These are phyloP conservation scores for Neofusicoccum parvum DNA, from an alignment of 2,329 filamentous ascomycete genomes.

Conservation along the genomic window DNA sequence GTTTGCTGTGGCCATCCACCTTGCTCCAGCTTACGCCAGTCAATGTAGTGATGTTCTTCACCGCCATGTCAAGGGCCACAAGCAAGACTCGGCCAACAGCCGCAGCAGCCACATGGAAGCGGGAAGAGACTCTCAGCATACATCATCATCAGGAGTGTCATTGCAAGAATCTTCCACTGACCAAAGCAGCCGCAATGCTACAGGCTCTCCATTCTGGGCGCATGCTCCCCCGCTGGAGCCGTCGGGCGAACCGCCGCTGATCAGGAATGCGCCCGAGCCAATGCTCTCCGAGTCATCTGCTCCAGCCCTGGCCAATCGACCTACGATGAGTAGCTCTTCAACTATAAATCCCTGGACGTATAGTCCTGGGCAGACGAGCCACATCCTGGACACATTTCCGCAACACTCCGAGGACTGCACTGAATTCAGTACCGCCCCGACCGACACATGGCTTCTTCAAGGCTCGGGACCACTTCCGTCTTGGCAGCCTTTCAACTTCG, in stretches of 20 bases:
- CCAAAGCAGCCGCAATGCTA: no score
- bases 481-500: neutral
- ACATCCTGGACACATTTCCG: neutral
- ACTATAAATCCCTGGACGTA: neutral
- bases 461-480: neutral
- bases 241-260: no score
- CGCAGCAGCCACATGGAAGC: neutral
- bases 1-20: neutral
- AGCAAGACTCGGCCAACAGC: neutral
- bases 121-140: no score
- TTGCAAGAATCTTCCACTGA: no score
- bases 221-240: no score
- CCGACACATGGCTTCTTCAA: neutral
- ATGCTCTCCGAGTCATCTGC: no score
- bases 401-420: neutral
- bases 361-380: neutral
- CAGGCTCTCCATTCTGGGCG: no score
- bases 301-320: no score
- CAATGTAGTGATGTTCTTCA: neutral
- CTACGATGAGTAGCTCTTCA: no score
- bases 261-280: no score
- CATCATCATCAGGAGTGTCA: no score
- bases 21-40: neutral
- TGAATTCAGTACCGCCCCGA: neutral
- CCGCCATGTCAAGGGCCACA: neutral